Evolutionary conservation across 2,329 filamentous ascomycete genomes (phyloP).

Genomic region (Dactylellina haptotyla): DNA sequence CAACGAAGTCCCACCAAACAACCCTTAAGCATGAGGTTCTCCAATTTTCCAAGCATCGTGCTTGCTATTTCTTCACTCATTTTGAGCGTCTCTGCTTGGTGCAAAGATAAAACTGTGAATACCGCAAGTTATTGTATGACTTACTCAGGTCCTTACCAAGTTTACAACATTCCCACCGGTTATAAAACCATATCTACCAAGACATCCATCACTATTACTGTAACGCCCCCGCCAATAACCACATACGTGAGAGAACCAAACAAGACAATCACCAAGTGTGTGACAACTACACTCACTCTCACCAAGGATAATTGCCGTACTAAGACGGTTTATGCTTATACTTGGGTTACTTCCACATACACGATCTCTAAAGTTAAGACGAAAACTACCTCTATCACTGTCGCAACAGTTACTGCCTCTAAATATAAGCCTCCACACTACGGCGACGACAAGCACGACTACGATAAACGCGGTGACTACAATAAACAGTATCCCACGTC

Average conservation of each 20-base stretch:
- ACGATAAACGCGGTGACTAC: neutral
- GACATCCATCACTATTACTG: neutral
- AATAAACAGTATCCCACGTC: neutral
- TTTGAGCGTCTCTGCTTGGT: conserved; percentile 2
- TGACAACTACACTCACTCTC: neutral
- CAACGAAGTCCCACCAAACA: too few species aligned
- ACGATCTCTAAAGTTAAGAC: conserved; percentile 5
- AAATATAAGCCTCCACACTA: too few species aligned
- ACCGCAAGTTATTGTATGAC: neutral
- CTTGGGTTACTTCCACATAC: neutral
- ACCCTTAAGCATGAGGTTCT: too few species aligned
- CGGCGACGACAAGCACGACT: neutral
- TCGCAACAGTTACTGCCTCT: neutral
- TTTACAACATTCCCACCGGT: conserved; percentile 1
- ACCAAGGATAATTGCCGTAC: neutral
- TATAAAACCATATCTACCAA: neutral
- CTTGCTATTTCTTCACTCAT: neutral
- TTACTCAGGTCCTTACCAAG: neutral
- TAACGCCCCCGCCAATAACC: neutral
- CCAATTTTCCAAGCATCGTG: neutral
- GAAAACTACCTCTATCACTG: neutral
- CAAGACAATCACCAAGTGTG: neutral
- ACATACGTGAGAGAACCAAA: neutral
- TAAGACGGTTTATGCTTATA: neutral
- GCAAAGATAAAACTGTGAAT: neutral